Percentiles rank a stretch among this genome's conserved stretches.
Evolutionary conservation across 352 stramenopile genomes (phyloP).

Genomic region (Globisporangium paddicum): DNA sequence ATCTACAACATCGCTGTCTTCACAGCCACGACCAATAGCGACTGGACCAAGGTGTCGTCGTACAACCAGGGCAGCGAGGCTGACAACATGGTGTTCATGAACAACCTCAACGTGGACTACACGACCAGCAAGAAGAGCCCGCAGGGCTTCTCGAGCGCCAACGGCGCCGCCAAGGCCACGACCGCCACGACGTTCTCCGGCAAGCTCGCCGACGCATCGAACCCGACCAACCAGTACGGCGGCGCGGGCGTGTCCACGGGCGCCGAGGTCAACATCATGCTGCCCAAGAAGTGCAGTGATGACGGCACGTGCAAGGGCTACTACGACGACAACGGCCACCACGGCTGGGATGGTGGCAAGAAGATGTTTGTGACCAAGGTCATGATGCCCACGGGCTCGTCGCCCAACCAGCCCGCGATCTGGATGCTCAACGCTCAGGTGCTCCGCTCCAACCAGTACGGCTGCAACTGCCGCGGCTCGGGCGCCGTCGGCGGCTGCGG

Average conservation of each 20-base stretch:
- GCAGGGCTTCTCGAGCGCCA: constrained; percentile 34
- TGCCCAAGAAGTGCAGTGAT: constrained; percentile 38
- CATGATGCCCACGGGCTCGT: constrained; percentile 37
- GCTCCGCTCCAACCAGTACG: constrained; percentile 60
- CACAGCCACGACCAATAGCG: constrained; percentile 14
- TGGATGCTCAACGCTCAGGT: constrained; percentile 79
- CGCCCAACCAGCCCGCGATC: constrained; percentile 55
- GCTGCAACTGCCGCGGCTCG: constrained; percentile 66
- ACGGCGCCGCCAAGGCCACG: constrained; percentile 24
- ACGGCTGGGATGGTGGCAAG: constrained; percentile 67
- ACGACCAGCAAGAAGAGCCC: constrained; percentile 32
- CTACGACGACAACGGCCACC: constrained; percentile 59
- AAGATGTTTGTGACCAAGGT: constrained; percentile 81
- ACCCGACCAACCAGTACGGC: constrained; percentile 30
- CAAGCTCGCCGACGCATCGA: constrained; percentile 40
- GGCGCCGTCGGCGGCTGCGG: constrained; percentile 51
- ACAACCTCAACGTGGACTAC: constrained; percentile 62
- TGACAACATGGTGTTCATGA: constrained; percentile 60
- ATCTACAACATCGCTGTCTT: constrained; percentile 63
- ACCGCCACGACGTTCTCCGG: constrained; percentile 42
- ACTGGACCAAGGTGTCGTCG: constrained; percentile 45
- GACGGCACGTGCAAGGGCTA: constrained; percentile 54
- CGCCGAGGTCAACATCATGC: constrained; percentile 79
- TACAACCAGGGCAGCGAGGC: constrained; percentile 27
- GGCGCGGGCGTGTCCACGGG: constrained; percentile 56